Evolutionary conservation across 2,329 filamentous ascomycete species (phyloP), one percentile per base, ranked within the genome.

Genomic region (Magnaporthiopsis incrustans): DNA sequence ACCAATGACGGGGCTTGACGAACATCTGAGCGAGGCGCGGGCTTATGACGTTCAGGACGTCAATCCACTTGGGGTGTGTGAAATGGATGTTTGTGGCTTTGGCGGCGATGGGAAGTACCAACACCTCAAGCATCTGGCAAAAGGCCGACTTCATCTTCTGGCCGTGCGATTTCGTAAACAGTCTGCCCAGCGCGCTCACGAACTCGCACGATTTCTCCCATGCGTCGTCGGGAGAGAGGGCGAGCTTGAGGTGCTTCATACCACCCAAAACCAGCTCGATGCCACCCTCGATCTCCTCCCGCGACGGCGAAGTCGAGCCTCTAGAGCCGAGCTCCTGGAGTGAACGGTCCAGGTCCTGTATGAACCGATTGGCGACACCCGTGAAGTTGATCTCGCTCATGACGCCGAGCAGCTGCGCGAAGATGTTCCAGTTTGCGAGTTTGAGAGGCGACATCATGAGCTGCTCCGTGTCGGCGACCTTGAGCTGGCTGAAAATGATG

Each of bases 401-500:
- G 56, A 93, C 89, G n/a, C 96, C 95, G 1, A 99, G 84, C 4
- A 99, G 80, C 71, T 97, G 91, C 26, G 92, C 89, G 73, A 97
- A 97, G 3, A 99, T 87, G 65, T 91, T 90, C 94, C 94, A 99
- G 71, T 99, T 99, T 18, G 95, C 91, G 76, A 95, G 87, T 68
- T 92, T 92, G 30, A 98, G 80, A 0, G 91, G 88, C 0, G 92
- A 97, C 11, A 88, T 81, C 67, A 87, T 80, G 4, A 94, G 79
- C 71, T 93, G 87, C 10, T 97, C 92, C 0, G 90, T 87, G 66
- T 98, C 93, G 10, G 92, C 89, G 59, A 89, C 90, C 72, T 93
- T 96, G 12, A 99, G 82, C 74, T 98, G 95, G n/a, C 89, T 89
- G 74, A 98, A 99, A 64, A 99, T 97, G 66, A 99, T 96, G 67